These are phyloP conservation scores for Coccomyxa sp. DNA, from an alignment of 139 green algal species.

Conservation along the genomic window DNA sequence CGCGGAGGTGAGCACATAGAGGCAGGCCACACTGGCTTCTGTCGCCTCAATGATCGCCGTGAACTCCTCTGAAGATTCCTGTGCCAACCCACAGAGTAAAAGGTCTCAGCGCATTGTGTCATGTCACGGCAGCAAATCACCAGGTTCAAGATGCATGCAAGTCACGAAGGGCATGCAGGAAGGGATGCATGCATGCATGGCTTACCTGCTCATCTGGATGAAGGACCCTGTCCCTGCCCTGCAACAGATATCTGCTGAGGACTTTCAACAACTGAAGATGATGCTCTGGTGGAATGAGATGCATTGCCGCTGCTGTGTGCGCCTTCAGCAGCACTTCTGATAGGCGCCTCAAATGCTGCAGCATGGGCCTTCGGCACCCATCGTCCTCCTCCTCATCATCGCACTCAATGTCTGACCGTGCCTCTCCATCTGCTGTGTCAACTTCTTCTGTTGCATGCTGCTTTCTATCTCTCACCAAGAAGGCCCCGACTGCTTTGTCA, in stretches of 20 bases:
- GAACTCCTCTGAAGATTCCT: background rate
- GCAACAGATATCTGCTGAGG: background rate
- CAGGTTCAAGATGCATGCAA: too few relatives aligned
- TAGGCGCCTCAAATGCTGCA: background rate
- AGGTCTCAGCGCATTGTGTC: too few relatives aligned
- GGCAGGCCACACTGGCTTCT: slow-evolving; percentile 4
- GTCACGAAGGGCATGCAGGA: too few relatives aligned
- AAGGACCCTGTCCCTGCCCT: background rate
- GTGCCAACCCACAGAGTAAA: too few relatives aligned
- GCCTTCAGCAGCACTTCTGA: background rate
- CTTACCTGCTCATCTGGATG: background rate
- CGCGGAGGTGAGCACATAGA: slow-evolving; percentile 40
- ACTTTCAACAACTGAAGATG: background rate
- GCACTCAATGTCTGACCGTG: background rate
- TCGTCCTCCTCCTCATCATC: background rate
- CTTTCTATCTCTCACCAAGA: too few relatives aligned
- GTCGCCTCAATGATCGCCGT: background rate
- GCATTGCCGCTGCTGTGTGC: background rate
- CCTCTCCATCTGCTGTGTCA: too few relatives aligned
- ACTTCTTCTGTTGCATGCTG: too few relatives aligned
- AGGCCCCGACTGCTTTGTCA: too few relatives aligned
- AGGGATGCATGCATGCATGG: background rate
- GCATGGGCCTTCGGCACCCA: too few relatives aligned
- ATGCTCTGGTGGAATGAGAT: background rate
- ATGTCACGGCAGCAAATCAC: too few relatives aligned